phyloP scores from a whole-genome alignment of 345 rosid species.

The Eucalyptus cloeziana region DNA sequence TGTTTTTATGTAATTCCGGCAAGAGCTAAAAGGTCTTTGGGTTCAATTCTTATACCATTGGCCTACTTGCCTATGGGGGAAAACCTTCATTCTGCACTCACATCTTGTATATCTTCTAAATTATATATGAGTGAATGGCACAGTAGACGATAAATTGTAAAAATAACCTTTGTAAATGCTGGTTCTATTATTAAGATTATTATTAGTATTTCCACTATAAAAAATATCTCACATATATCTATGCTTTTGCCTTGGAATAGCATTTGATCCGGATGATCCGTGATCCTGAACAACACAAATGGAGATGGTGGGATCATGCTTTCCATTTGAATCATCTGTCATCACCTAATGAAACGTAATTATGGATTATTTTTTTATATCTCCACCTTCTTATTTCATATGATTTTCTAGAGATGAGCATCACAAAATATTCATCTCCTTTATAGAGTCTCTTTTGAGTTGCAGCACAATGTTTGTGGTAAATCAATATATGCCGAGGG shows the following conservation, averaged over 20 bases:
- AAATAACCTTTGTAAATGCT: neutral
- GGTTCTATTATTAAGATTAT: neutral
- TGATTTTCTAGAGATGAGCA: neutral
- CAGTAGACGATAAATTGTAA: neutral
- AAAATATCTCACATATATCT: neutral
- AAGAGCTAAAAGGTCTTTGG: neutral
- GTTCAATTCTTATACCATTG: neutral
- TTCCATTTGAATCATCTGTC: conserved; percentile 82
- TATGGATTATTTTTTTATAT: neutral
- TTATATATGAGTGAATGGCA: neutral
- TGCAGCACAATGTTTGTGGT: conserved; percentile 95
- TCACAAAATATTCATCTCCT: neutral
- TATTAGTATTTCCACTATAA: neutral
- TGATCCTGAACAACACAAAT: conserved; percentile 58
- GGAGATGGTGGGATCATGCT: conserved; percentile 88
- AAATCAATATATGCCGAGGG: conserved; percentile 95
- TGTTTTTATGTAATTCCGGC: neutral
- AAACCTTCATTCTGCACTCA: neutral
- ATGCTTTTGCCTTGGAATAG: neutral
- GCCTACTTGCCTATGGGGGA: neutral
- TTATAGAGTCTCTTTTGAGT: conserved; percentile 84
- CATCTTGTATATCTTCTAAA: neutral
- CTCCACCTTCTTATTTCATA: neutral
- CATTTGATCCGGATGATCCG: conserved; percentile 68
- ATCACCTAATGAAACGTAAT: conserved; percentile 82